These are phyloP conservation scores for Pelargonium fulgidum DNA, from an alignment of 441 rosid species.

Conservation along the genomic window DNA sequence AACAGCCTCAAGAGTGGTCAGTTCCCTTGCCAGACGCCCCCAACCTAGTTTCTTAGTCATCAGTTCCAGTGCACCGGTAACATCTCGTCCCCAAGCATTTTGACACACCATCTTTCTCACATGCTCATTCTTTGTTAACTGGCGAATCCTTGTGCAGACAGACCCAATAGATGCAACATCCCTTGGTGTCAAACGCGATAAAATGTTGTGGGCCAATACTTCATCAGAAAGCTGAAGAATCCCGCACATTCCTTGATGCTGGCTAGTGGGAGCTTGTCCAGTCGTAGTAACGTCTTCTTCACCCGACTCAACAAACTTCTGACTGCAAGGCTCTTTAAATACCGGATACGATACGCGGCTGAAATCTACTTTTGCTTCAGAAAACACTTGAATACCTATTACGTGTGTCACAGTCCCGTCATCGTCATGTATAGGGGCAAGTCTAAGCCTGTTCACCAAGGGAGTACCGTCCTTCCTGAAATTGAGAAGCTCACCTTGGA, in stretches of 20 bases:
- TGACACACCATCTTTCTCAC: constrained; percentile 95
- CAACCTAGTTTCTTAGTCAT: constrained; percentile 83
- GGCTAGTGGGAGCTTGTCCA: background rate
- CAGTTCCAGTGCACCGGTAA: constrained; percentile 74
- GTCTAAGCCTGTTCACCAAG: constrained; percentile 66
- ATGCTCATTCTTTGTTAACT: constrained; percentile 74
- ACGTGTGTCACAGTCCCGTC: constrained; percentile 75
- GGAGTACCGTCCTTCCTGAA: constrained; percentile 91
- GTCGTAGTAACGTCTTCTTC: constrained; percentile 52
- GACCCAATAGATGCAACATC: constrained; percentile 86
- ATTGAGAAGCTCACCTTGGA: constrained; percentile 84
- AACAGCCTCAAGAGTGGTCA: constrained; percentile 91
- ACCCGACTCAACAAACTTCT: constrained; percentile 32
- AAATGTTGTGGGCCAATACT: constrained; percentile 67
- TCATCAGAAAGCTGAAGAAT: constrained; percentile 73
- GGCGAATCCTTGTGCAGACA: constrained; percentile 56
- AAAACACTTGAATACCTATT: constrained; percentile 80
- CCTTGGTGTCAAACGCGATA: constrained; percentile 73
- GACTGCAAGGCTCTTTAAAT: constrained; percentile 41
- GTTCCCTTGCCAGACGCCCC: constrained; percentile 81
- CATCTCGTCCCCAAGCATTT: constrained; percentile 94
- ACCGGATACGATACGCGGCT: constrained; percentile 48
- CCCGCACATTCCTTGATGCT: constrained; percentile 59
- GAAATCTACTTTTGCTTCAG: constrained; percentile 73
- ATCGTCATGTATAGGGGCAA: constrained; percentile 82